Percentiles rank a stretch among this genome's conserved stretches.
These are phyloP conservation scores for Pleurotus citrinopileatus DNA, from an alignment of 768 basidiomycete species.

Conservation along the genomic window DNA sequence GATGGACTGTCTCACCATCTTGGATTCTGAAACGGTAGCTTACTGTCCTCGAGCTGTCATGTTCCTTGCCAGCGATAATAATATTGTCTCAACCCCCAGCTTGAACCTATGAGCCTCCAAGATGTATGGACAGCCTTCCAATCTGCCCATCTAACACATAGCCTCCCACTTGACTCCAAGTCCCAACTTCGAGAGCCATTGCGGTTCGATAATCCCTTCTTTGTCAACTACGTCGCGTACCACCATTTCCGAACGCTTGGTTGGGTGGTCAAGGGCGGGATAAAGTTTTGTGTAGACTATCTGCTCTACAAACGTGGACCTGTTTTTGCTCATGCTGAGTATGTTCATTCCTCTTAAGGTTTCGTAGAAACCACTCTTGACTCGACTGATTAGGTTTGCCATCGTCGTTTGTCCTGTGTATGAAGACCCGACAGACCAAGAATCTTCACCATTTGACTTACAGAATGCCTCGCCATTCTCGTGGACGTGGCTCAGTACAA, in stretches of 20 bases:
- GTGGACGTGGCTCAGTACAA: slow-evolving; percentile 96
- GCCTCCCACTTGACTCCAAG: slow-evolving; percentile 17
- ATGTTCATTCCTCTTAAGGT: slow-evolving; percentile 23
- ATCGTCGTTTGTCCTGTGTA: slow-evolving; percentile 90
- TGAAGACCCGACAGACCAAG: slow-evolving; percentile 73
- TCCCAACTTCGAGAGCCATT: slow-evolving; percentile 25
- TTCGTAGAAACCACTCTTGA: background rate
- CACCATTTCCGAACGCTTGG: slow-evolving; percentile 96
- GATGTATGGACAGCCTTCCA: slow-evolving; percentile 70
- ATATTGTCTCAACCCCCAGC: slow-evolving; percentile 30
- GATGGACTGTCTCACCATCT: slow-evolving; percentile 75
- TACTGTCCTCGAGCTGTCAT: slow-evolving; percentile 1
- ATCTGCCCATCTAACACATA: slow-evolving; percentile 43
- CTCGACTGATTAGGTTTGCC: slow-evolving; percentile 74
- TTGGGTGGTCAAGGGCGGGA: slow-evolving; percentile 94
- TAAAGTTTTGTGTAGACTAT: slow-evolving; percentile 97
- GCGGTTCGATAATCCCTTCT: slow-evolving; percentile 88
- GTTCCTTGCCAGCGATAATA: slow-evolving; percentile 7
- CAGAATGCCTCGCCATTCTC: slow-evolving; percentile 70
- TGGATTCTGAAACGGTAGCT: slow-evolving; percentile 64
- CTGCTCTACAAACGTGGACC: slow-evolving; percentile 93
- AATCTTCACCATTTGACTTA: slow-evolving; percentile 58
- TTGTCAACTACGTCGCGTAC: slow-evolving; percentile 86
- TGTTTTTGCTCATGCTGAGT: slow-evolving; percentile 96
- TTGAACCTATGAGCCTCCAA: slow-evolving; percentile 48